Conservation (phyloP, 1,139 yeast species). For the Blastobotrys indianensis region DNA sequence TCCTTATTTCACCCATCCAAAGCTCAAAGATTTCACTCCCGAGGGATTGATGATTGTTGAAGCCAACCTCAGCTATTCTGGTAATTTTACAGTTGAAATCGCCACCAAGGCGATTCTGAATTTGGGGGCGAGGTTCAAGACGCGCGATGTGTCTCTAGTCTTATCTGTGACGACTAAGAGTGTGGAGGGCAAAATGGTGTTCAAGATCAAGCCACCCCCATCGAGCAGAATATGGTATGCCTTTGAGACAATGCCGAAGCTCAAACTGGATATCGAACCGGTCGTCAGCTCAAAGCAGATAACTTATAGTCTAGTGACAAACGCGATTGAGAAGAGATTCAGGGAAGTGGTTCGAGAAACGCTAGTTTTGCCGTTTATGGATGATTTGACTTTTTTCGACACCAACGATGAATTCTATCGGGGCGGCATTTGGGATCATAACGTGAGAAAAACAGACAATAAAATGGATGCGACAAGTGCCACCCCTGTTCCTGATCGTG, state of each 20-base stretch:
- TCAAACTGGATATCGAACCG: constrained; percentile 77
- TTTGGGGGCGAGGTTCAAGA: constrained; percentile 68
- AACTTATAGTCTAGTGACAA: constrained; percentile 71
- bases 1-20: constrained; percentile 74
- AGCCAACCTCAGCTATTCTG: constrained; percentile 60
- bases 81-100: constrained; percentile 66
- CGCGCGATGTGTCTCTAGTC: constrained; percentile 70
- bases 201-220: constrained; percentile 82
- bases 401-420: constrained; percentile 64
- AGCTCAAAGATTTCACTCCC: constrained; percentile 62
- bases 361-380: constrained; percentile 81
- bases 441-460: constrained; percentile 6
- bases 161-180: constrained; percentile 64
- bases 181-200: constrained; percentile 65
- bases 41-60: constrained; percentile 72
- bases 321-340: constrained; percentile 69
- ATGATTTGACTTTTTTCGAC: constrained; percentile 68
- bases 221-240: constrained; percentile 87
- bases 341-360: constrained; percentile 74
- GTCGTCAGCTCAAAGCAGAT: constrained; percentile 78
- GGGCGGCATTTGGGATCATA: constrained; percentile 84
- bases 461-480: constrained; percentile 2
- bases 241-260: constrained; percentile 70
- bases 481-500: neutral
- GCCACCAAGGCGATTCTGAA: constrained; percentile 73